Conservation (phyloP, 1,284 basidiomycete species). For the Anthracocystis setariae region DNA sequence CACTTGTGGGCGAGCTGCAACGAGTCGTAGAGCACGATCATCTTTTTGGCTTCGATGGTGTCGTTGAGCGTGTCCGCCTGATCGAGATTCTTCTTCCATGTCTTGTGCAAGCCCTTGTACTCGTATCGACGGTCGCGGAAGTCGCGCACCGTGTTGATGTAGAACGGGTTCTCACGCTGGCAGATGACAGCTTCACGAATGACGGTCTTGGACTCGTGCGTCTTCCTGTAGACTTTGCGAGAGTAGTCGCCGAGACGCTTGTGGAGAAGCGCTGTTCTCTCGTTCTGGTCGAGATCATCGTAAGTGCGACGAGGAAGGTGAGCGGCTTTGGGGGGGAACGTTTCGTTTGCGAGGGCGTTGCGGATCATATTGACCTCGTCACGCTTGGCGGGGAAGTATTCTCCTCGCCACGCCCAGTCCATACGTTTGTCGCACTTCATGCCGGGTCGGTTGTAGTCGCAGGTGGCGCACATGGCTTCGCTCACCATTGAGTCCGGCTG, state of each 20-base stretch:
- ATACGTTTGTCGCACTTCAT: constrained; percentile 93
- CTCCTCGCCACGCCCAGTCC: constrained; percentile 99
- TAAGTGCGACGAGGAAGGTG: constrained; percentile 82
- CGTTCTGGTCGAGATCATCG: constrained; percentile 82
- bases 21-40: constrained; percentile 99
- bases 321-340: constrained; percentile 83
- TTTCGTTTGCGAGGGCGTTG: constrained; percentile 93
- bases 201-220: constrained; percentile 97
- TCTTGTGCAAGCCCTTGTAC: constrained; percentile 98
- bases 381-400: constrained; percentile 95
- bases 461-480: constrained; percentile 95
- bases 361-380: constrained; percentile 99
- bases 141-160: constrained; percentile 95
- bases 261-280: constrained; percentile 91
- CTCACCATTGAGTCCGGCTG: constrained; percentile 98
- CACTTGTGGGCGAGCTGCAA: constrained; percentile 99
- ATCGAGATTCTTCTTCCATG: constrained; percentile 99
- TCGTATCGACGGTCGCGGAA: constrained; percentile 99
- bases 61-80: constrained; percentile 78
- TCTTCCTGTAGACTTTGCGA: constrained; percentile 97
- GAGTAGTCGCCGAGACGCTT: constrained; percentile 99
- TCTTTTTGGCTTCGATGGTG: constrained; percentile 96
- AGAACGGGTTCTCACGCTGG: constrained; percentile 98
- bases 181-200: constrained; percentile 95
- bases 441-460: constrained; percentile 96